Percentiles rank a stretch among this genome's conserved stretches.
These are phyloP conservation scores for Apiotrichum montevideense DNA, from an alignment of 1,284 basidiomycete species.

Conservation along the genomic window DNA sequence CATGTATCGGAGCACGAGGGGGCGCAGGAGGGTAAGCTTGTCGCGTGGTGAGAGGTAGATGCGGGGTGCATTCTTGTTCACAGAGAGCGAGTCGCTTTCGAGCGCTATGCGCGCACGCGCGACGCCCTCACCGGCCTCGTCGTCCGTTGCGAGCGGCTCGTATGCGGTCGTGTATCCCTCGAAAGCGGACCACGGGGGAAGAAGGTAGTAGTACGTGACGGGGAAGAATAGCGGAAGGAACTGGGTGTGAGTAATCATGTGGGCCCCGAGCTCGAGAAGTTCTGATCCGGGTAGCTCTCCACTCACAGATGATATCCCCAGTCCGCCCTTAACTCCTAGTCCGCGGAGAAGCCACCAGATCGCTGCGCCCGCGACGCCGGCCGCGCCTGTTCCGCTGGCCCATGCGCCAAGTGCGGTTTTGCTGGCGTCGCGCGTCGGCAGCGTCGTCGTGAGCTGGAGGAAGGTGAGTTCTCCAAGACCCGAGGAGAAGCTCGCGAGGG, in stretches of 20 bases:
- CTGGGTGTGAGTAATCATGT: slow-evolving; percentile 46
- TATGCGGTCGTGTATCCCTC: slow-evolving; percentile 12
- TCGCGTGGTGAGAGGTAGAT: slow-evolving; percentile 55
- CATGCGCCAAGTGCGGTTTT: slow-evolving; percentile 59
- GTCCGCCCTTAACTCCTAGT: slow-evolving; percentile 73
- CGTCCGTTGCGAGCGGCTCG: slow-evolving; percentile 27
- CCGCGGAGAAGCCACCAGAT: slow-evolving; percentile 91
- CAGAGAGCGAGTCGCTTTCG: neutral
- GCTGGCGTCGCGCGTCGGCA: slow-evolving; percentile 32
- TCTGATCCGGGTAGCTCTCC: slow-evolving; percentile 6
- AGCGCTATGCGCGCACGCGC: neutral
- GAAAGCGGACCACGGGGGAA: slow-evolving; percentile 51
- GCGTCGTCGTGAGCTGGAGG: slow-evolving; percentile 81
- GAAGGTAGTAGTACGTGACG: slow-evolving; percentile 63
- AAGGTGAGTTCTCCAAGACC: slow-evolving; percentile 93
- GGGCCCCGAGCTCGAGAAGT: no score
- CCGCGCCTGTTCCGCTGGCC: slow-evolving; percentile 87
- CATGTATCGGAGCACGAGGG: slow-evolving; percentile 65
- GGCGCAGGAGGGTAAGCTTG: slow-evolving; percentile 68
- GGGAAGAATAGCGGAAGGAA: slow-evolving; percentile 71
- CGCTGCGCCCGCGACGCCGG: slow-evolving; percentile 84
- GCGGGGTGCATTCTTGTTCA: slow-evolving; percentile 35
- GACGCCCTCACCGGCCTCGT: slow-evolving; percentile 14
- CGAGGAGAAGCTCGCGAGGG: slow-evolving; percentile 81
- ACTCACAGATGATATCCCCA: slow-evolving; percentile 60